Conservation (phyloP, 768 basidiomycete species). For the Suillus subluteus region DNA sequence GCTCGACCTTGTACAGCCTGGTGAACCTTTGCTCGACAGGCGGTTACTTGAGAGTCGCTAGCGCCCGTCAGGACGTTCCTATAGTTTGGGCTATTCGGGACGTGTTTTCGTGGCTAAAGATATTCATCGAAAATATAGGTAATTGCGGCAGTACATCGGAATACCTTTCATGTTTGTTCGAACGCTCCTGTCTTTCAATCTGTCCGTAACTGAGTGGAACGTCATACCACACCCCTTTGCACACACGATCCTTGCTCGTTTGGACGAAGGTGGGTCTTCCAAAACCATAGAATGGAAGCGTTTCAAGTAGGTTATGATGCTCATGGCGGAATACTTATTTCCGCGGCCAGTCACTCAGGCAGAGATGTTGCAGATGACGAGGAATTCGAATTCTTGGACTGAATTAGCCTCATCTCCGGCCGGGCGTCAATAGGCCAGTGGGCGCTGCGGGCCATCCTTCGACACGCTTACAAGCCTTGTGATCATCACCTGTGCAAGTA, state of each 20-base stretch:
- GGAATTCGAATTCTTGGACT: not conserved
- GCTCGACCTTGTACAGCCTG: not conserved
- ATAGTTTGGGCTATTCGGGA: not conserved
- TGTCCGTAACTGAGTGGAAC: not conserved
- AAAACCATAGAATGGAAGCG: not conserved
- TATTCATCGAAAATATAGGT: not conserved
- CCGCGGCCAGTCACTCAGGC: conserved; percentile 5
- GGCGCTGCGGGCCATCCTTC: not conserved
- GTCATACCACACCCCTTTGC: not conserved
- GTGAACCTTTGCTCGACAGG: not conserved
- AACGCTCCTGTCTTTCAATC: not conserved
- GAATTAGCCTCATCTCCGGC: conserved; percentile 3
- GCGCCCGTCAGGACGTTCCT: not conserved
- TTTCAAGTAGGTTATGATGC: not conserved
- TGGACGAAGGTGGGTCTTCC: not conserved
- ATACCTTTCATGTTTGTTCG: not conserved
- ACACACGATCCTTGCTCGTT: not conserved
- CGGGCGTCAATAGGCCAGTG: not conserved
- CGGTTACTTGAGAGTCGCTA: not conserved
- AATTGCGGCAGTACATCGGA: not conserved
- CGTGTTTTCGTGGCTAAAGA: not conserved
- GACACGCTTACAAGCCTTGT: not conserved
- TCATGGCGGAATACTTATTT: conserved; percentile 12
- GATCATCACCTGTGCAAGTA: not conserved
- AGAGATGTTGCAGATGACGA: not conserved